Base-by-base conservation (phyloP, 2,329 filamentous ascomycete genomes). In the Magnaporthiopsis poae region DNA sequence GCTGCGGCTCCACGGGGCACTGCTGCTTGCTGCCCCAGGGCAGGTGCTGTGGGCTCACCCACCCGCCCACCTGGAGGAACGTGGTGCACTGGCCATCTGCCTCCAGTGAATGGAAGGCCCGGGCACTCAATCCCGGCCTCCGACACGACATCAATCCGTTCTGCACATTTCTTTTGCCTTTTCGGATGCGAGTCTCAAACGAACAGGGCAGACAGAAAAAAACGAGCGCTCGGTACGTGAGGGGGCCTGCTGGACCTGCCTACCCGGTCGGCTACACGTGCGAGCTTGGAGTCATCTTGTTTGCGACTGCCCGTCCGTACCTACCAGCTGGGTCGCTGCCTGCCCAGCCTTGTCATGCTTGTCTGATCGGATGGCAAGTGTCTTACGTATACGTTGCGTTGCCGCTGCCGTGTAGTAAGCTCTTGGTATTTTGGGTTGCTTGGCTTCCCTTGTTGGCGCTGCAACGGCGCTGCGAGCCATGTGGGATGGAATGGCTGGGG, bases 131-230 rank as follows among this genome's bases (percentile, higher is more conserved):
- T 56, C 46, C 46, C 46, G n/a, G 46, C 46, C 46, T 56, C 21
- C 21, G 46, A 56, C n/a, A 11, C 46, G 7, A n/a, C 46, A 1
- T 25, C 7, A 9, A 25, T 56, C 46, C 2, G 46, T 21, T 8
- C 46, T 56, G n/a, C 46, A 56, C 46, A 56, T 56, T 56, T 56
- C 46, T 56, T 56, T 56, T 56, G 46, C 46, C 46, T 56, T 56
- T 56, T 56, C n/a, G 18, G 46, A 56, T 56, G 46, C n/a, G 21
- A 25, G n/a, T 21, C 46, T 56, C 46, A 56, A 56, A 56, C 46
- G n/a, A 52, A 21, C 5, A 8, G 39, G 39, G 18, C 9, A 56
- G 7, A 21, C 46, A 5, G n/a, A 36, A 36, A 36, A 15, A 36
- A 36, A 36, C 18, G 46, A 52, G 13, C 21, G 46, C 46, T n/a